Evolutionary conservation across 2,329 filamentous ascomycete species (phyloP), one percentile per base, ranked within the genome.

Genomic region (Pseudogymnoascus sp.): DNA sequence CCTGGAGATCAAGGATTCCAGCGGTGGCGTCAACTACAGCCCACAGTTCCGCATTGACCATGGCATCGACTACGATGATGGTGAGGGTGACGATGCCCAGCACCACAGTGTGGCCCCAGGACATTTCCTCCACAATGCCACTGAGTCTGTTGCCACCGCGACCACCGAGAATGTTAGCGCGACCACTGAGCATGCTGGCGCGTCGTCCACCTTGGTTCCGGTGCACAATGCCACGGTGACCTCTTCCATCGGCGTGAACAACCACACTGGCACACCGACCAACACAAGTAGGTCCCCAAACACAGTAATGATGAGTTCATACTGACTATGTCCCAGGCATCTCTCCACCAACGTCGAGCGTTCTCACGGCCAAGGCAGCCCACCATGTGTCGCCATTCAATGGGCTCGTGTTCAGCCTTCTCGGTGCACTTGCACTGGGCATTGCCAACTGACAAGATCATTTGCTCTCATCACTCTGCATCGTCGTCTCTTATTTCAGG

Each of bases 1-100:
- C 7, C 60, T 73, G 36, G 63, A 69, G 63, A 72, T 72, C 25
- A 12, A 43, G 14, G 72, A 72, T 59, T 53, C 56, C 2, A 64
- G 62, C 14, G 28, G 28, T 1, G 60, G 60, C 6, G 34, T 61
- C 28, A 72, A 73, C 67, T 72, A 70, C 65, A 68, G 66, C 56
- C 18, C 64, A 7, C 66, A 69, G 62, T 72, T 72, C 63, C 42
- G 65, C 23, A 53, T 72, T n/a, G 64, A 65, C 31, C 69, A 69
- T 28, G 67, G 65, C 18, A 43, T 56, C 49, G 3, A 7, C 28
- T 56, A 34, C 9, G 28, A 56, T 16, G 25, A 34, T 31, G 28
- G 28, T 9, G n/a, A 56, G 49, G 49, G 25, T 34, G 49, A 34
- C 16, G n/a, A 56, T n/a, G 49, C 18, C n/a, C 25, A 56, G 25